These are phyloP conservation scores for Boletellus dicymbophilus DNA, from an alignment of 1,284 basidiomycete species.

Conservation along the genomic window DNA sequence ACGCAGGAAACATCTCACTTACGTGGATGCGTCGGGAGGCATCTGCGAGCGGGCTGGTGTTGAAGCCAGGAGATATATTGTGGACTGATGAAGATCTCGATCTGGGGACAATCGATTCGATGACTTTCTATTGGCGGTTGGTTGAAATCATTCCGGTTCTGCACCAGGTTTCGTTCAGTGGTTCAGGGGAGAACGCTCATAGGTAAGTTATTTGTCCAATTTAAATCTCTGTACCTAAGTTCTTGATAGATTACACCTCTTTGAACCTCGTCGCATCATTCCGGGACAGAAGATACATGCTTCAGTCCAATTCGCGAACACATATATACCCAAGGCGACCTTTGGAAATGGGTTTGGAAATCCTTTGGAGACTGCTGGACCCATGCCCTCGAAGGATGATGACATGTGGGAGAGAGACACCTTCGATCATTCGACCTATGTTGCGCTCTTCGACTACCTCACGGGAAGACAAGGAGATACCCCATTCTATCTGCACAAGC, in stretches of 20 bases:
- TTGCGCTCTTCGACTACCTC: conserved; percentile 11
- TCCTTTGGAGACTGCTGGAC: conserved; percentile 11
- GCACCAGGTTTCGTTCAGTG: conserved; percentile 16
- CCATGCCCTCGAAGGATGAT: conserved; percentile 10
- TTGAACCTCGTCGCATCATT: conserved; percentile 15
- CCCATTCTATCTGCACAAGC: conserved; percentile 11
- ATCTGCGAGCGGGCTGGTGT: conserved; percentile 3
- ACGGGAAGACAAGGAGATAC: conserved; percentile 9
- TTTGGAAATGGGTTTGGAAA: conserved; percentile 13
- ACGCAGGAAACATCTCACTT: conserved; percentile 20
- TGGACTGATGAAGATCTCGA: conserved; percentile 16
- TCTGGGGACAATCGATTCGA: conserved; percentile 18
- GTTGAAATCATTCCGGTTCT: conserved; percentile 23
- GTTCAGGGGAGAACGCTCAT: conserved; percentile 6
- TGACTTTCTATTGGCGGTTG: conserved; percentile 16
- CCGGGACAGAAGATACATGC: conserved; percentile 23
- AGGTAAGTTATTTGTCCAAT: not conserved
- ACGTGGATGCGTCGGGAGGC: conserved; percentile 26
- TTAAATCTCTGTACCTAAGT: not conserved
- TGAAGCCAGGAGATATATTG: conserved; percentile 17
- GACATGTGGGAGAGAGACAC: conserved; percentile 15
- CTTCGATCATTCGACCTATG: conserved; percentile 7
- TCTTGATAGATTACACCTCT: conserved; percentile 8
- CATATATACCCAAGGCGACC: conserved; percentile 12
- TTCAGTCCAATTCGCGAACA: conserved; percentile 14